A percentile compares a stretch with the other conserved stretches of the same genome.
Evolutionary conservation across 306 rosid genomes (phyloP).

Genomic region (Quercus parvula): DNA sequence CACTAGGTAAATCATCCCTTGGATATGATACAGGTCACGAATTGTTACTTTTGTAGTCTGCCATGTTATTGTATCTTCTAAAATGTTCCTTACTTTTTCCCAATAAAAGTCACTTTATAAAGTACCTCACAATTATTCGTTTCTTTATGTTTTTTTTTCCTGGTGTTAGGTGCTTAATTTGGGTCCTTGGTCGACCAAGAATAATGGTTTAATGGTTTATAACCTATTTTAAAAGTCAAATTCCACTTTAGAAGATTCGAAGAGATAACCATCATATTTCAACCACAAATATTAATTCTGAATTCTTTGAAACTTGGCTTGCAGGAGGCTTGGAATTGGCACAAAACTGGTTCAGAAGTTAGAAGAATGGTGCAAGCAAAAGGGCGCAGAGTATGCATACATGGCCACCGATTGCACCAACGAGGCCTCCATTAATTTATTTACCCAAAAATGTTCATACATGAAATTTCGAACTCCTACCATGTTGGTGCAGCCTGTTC

Average conservation of each 20-base stretch:
- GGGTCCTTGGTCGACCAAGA: background rate
- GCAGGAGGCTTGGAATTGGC: slow-evolving; percentile 88
- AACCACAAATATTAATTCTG: background rate
- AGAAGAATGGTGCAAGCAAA: slow-evolving; percentile 84
- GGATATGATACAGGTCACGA: background rate
- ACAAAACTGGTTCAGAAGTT: slow-evolving; percentile 58
- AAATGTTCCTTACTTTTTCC: background rate
- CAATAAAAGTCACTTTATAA: background rate
- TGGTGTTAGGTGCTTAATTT: background rate
- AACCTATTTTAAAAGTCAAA: no score
- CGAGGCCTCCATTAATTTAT: slow-evolving; percentile 75
- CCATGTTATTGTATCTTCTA: background rate
- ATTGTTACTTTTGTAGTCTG: background rate
- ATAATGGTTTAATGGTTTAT: no score
- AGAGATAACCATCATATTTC: background rate
- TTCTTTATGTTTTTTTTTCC: background rate
- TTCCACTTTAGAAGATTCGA: no score
- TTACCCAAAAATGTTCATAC: slow-evolving; percentile 70
- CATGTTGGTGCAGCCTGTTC: slow-evolving; percentile 83
- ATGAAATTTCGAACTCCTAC: slow-evolving; percentile 67
- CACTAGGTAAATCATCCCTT: background rate
- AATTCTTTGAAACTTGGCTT: background rate
- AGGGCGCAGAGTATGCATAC: slow-evolving; percentile 69
- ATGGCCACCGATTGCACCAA: slow-evolving; percentile 91
- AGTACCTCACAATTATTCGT: background rate